Evolutionary conservation across 1,284 basidiomycete species (phyloP), one percentile per base, ranked within the genome.

Genomic region (Lentinula novae-zelandiae): DNA sequence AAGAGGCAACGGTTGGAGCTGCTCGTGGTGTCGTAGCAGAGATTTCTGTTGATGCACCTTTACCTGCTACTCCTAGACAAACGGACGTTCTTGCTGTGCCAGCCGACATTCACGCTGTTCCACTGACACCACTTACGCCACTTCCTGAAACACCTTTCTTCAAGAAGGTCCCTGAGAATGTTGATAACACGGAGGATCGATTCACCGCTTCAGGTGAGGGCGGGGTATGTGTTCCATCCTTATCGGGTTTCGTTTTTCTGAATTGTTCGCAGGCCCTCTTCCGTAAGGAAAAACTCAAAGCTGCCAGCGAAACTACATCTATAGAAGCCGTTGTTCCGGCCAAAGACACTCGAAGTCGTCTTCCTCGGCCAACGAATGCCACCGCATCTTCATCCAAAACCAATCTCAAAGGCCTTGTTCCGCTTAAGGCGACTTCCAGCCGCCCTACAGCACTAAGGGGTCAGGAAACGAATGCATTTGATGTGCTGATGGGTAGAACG

Each of bases 71-170:
- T 66, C n/a, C 42, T 31, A 27, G n/a, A 31, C 34, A 36, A 38
- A 69, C 68, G 33, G 66, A 67, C 20, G 73, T 72, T 31, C 72
- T 72, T 40, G 55, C 55, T 12, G 44, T 22, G 20, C 10, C 44
- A 20, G 31, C 60, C 63, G 8, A 50, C 44, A 42, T 60, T 66
- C 60, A 39, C 44, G 9, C 65, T 36, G 68, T 68, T 27, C 68
- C 73, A 7, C 8, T 77, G 67, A 79, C 78, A n/a, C 79, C 79
- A 2, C 67, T 81, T 44, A 80, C 78, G 8, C 78, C 78, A 8
- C 57, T 78, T 38, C 74, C 77, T 8, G 76, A 76, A 65, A 78
- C 78, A 0, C 77, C 77, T 17, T 64, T 69, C 40, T 69, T 67
- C 17, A 55, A 65, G 4, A 67, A 66, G 62, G 38, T 22, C 6